Evolutionary conservation across 2,329 filamentous ascomycete genomes (phyloP), one percentile per base, ranked within the genome.

Genomic region (Botryotinia convoluta): DNA sequence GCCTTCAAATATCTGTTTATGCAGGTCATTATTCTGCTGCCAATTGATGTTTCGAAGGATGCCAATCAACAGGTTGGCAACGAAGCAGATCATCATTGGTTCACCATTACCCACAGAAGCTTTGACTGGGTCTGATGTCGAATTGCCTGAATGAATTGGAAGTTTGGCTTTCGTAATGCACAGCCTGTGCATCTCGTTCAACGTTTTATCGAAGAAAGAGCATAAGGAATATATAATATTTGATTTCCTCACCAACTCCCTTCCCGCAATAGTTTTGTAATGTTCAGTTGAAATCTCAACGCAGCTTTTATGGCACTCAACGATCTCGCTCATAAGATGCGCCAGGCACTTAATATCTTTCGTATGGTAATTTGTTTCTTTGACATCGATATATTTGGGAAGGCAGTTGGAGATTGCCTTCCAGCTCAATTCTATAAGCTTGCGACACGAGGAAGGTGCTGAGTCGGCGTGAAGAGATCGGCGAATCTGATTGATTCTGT

Each of bases 1-100:
- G 0, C 84, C 84, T 77, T 85, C 84, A 26, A 85, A 76, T 8
- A 84, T 29, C 2, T 68, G 32, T n/a, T 29, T 39, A 68, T 68
- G 64, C 16, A 68, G 7, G 1, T 39, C 45, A 54, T 68, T 54
- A 0, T 12, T 20, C 3, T 37, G 5, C 1, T 54, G 22, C 64
- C 64, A 68, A 8, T 2, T 12, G 7, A 42, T 29, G 5, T 35
- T 39, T 54, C 26, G 35, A 22, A 68, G 26, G 8, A 68, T 54
- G 1, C 35, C 26, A 2, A 68, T 29, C 2, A 68, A 20, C 1
- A 68, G n/a, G 9, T 54, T 54, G 26, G 45, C 14, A 42, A 54
- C 10, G 16, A 54, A 39, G 2, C 26, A 14, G 20, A 29, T 29
- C 32, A 39, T 39, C 9, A 39, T 29, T 3, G 26, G 10, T 12